These are phyloP conservation scores for Pseudoturritis turrita DNA, from an alignment of 345 rosid species.

Conservation along the genomic window DNA sequence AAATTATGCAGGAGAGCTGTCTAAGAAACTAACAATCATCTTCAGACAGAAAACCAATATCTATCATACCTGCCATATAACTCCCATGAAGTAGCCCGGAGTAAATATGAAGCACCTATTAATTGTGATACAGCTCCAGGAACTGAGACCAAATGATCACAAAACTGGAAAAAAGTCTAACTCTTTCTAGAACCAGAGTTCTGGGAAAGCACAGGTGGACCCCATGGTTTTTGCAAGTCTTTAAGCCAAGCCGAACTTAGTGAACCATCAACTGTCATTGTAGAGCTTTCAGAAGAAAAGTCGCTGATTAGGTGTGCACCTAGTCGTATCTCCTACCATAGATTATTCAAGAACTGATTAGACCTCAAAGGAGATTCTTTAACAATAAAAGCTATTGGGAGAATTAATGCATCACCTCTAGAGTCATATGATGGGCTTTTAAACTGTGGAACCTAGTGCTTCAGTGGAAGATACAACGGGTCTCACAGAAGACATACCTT, in stretches of 20 bases:
- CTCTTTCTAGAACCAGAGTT: conserved; percentile 50
- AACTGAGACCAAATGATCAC: conserved; percentile 67
- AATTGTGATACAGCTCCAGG: conserved; percentile 83
- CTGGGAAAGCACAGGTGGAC: conserved; percentile 48
- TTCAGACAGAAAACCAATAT: too few species aligned
- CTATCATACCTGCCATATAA: conserved; percentile 82
- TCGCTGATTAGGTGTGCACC: conserved; percentile 73
- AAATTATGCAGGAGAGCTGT: too few species aligned
- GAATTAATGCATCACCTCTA: conserved; percentile 61
- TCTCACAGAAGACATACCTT: conserved; percentile 4
- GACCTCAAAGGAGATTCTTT: conserved; percentile 11
- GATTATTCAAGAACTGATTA: conserved; percentile 19
- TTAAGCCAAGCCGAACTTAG: conserved; percentile 81
- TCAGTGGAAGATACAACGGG: conserved; percentile 6
- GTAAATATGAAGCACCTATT: conserved; percentile 84
- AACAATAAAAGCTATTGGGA: background rate
- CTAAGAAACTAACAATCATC: too few species aligned
- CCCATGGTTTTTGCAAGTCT: conserved; percentile 57
- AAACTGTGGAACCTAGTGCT: conserved; percentile 27
- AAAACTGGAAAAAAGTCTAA: conserved; percentile 48
- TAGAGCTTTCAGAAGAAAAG: conserved; percentile 63
- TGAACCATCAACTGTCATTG: conserved; percentile 64
- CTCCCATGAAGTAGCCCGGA: conserved; percentile 96
- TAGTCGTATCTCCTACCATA: conserved; percentile 67
- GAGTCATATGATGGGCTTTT: conserved; percentile 60